Percentiles rank a stretch among this genome's conserved stretches.
These are phyloP conservation scores for Botryobasidium botryosum DNA, from an alignment of 768 basidiomycete species.

Conservation along the genomic window DNA sequence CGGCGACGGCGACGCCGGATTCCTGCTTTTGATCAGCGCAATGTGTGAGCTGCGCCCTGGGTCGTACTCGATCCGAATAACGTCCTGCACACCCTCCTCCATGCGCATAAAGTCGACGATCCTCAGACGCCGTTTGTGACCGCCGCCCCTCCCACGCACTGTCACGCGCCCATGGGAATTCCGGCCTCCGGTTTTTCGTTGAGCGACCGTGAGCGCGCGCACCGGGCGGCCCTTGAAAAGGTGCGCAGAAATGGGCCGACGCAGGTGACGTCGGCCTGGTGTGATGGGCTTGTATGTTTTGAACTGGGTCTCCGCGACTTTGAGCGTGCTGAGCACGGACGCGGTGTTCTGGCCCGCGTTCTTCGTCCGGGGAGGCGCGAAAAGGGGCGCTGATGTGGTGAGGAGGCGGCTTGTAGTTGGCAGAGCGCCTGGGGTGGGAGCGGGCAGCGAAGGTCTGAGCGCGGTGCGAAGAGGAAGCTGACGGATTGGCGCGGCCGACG, in stretches of 20 bases:
- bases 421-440: too few relatives aligned
- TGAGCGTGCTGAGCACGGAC: conserved; percentile 8
- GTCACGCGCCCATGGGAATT: conserved; percentile 71
- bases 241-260: conserved; percentile 66
- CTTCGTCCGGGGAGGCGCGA: too few relatives aligned
- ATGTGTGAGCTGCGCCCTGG: conserved; percentile 90
- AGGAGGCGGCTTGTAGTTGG: too few relatives aligned
- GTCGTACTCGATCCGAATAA: conserved; percentile 92
- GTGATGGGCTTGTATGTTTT: conserved; percentile 85
- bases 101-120: conserved; percentile 69
- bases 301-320: conserved; percentile 27
- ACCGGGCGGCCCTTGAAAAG: conserved; percentile 76
- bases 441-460: too few relatives aligned
- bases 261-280: conserved; percentile 73
- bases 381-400: too few relatives aligned
- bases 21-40: conserved; percentile 58
- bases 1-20: conserved; percentile 31
- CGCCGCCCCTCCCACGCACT: conserved; percentile 78
- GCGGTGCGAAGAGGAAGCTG: too few relatives aligned
- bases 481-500: too few relatives aligned
- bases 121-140: conserved; percentile 74
- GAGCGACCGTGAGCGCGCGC: conserved; percentile 61
- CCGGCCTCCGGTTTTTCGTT: conserved; percentile 74
- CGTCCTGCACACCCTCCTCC: conserved; percentile 70
- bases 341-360: too few relatives aligned